Evolutionary conservation across 495 filamentous ascomycete species (phyloP).

Genomic region (Daldinia decipiens): DNA sequence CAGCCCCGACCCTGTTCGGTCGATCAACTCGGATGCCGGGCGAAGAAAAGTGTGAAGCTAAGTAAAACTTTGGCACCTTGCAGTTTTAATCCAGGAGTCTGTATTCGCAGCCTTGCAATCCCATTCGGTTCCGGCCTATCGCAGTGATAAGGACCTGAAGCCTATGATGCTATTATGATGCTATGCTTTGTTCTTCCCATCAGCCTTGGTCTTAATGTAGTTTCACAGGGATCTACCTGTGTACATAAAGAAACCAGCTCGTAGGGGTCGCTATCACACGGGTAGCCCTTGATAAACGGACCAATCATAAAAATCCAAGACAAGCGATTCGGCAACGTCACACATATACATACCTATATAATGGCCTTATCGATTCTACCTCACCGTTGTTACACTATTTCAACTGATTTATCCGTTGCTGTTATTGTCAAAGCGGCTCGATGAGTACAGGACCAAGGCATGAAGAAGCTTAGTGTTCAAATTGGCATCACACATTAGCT

Average conservation of each 20-base stretch:
- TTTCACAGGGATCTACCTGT: conserved; percentile 6
- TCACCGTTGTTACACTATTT: neutral
- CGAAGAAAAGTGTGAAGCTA: conserved; percentile 13
- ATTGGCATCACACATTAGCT: neutral
- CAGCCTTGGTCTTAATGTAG: conserved; percentile 10
- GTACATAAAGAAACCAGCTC: conserved; percentile 12
- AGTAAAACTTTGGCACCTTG: conserved; percentile 15
- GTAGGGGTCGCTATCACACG: conserved; percentile 25
- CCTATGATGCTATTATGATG: neutral
- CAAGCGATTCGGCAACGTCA: conserved; percentile 31
- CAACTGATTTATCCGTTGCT: neutral
- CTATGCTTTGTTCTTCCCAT: neutral
- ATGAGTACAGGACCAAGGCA: neutral
- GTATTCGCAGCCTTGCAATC: conserved; percentile 31
- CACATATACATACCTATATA: neutral
- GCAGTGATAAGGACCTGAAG: neutral
- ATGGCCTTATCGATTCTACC: conserved; percentile 4
- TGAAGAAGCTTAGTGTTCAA: neutral
- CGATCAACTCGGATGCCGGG: conserved; percentile 38
- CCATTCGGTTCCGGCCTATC: conserved; percentile 4
- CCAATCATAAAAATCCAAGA: conserved; percentile 25
- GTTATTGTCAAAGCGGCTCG: conserved; percentile 28
- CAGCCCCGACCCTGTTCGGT: conserved; percentile 29
- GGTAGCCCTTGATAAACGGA: conserved; percentile 1
- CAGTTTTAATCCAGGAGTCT: conserved; percentile 10